Evolutionary conservation across 2,329 filamentous ascomycete genomes (phyloP).

Genomic region (Ceratocystis papillata): DNA sequence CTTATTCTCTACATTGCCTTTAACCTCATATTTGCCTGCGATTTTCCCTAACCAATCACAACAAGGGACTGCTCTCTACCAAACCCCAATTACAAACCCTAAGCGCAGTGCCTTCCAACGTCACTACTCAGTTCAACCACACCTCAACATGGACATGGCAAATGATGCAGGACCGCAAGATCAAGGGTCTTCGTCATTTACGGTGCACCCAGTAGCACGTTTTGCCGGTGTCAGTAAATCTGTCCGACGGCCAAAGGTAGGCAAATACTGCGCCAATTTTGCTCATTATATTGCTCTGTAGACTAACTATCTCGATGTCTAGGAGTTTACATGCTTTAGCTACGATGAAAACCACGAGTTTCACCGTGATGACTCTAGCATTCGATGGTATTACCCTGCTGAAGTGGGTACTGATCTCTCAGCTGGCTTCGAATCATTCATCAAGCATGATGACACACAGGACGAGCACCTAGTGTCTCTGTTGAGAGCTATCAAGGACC

Average conservation of each 20-base stretch:
- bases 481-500: conserved; percentile 59
- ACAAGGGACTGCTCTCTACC: neutral
- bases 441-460: conserved; percentile 67
- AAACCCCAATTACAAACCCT: neutral
- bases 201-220: conserved; percentile 57
- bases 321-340: conserved; percentile 90
- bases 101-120: neutral
- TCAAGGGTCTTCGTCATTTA: conserved; percentile 36
- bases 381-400: conserved; percentile 82
- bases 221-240: conserved; percentile 58
- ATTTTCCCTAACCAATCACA: conserved; percentile 8
- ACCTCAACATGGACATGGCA: neutral
- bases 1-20: neutral
- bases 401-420: conserved; percentile 61
- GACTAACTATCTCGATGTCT: neutral
- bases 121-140: neutral
- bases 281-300: no score
- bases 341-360: conserved; percentile 77
- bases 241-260: conserved; percentile 62
- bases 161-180: neutral
- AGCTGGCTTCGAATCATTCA: conserved; percentile 69
- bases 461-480: conserved; percentile 84
- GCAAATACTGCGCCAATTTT: no score
- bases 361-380: conserved; percentile 62
- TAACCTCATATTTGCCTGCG: neutral